These are phyloP conservation scores for Nannizzia gypsea DNA, from an alignment of 2,329 filamentous ascomycete species.

Conservation along the genomic window DNA sequence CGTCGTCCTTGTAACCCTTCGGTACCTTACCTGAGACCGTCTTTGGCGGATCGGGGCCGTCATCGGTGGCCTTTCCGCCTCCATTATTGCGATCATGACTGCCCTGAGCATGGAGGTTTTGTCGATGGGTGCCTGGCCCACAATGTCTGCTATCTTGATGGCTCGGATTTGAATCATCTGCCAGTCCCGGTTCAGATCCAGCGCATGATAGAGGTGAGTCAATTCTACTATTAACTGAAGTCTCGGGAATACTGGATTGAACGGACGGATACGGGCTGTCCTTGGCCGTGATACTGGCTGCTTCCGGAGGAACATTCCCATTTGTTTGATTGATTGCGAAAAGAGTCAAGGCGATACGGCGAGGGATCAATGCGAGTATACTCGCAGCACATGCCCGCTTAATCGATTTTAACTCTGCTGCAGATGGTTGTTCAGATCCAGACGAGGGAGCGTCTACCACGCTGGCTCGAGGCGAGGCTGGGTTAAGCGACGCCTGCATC, in stretches of 20 bases:
- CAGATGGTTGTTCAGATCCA: conserved; percentile 16
- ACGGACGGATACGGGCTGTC: neutral
- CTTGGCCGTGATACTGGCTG: conserved; percentile 5
- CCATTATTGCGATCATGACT: conserved; percentile 3
- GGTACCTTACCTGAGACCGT: neutral
- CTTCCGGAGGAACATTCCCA: neutral
- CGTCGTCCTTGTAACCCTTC: conserved; percentile 21
- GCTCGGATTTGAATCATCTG: conserved; percentile 10
- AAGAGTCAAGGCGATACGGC: conserved; percentile 29
- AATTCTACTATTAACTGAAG: neutral
- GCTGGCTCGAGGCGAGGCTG: conserved; percentile 6
- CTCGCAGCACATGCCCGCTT: conserved; percentile 35
- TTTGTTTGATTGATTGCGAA: conserved; percentile 10
- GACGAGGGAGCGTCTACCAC: conserved; percentile 6
- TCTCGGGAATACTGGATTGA: neutral
- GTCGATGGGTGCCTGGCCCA: neutral
- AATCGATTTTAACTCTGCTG: conserved; percentile 27
- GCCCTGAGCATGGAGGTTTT: conserved; percentile 6
- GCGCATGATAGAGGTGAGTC: conserved; percentile 7
- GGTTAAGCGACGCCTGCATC: conserved; percentile 12
- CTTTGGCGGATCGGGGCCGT: neutral
- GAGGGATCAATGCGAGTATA: conserved; percentile 33
- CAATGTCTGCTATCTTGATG: neutral
- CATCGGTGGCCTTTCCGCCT: neutral
- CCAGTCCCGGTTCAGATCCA: conserved; percentile 9